Evolutionary conservation across 805 yeast genomes (phyloP), one percentile per base, ranked within the genome.

Genomic region (Alloascoidea africana): DNA sequence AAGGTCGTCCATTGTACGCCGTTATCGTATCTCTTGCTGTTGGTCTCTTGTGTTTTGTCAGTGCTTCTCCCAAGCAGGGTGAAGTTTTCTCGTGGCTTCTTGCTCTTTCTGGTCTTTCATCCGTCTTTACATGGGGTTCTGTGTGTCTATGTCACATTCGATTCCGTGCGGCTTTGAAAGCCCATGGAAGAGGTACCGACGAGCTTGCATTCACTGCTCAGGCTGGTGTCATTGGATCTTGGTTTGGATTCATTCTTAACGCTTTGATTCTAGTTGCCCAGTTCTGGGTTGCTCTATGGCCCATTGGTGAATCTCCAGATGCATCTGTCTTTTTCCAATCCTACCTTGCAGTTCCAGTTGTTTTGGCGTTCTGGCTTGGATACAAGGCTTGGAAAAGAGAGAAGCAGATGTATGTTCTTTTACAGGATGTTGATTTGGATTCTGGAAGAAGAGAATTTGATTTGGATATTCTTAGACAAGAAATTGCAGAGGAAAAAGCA

Each of bases 271-370:
- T 82, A 41, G 56, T 67, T 39, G 77, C 81, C 14, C 84, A 81
- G 58, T 77, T 81, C 63, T 81, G 84, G 80, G 65, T 75, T 39
- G 83, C 86, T 8, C 54, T 77, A 32, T 78, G 62, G 62, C 91
- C 91, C 40, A 49, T 75, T 35, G 73, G 73, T 11, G 62, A n/a
- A n/a, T n/a, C n/a, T n/a, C n/a, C n/a, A n/a, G n/a, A n/a, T n/a
- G n/a, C n/a, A n/a, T n/a, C n/a, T n/a, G 34, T 14, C 13, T 65
- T 66, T 48, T 63, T 65, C 54, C 58, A 58, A 47, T 58, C 56
- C 41, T 65, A 62, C 44, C 44, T 65, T 33, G 67, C 68, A 14
- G 34, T 14, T 8, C 34, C 34, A 14, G 34, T 32, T 14, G 34
- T 32, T 11, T 17, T 32, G 6, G 53, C 52, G 5, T 59, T 57